Base-by-base conservation (phyloP, 2,329 filamentous ascomycete genomes). In the Fusarium albosuccineum region DNA sequence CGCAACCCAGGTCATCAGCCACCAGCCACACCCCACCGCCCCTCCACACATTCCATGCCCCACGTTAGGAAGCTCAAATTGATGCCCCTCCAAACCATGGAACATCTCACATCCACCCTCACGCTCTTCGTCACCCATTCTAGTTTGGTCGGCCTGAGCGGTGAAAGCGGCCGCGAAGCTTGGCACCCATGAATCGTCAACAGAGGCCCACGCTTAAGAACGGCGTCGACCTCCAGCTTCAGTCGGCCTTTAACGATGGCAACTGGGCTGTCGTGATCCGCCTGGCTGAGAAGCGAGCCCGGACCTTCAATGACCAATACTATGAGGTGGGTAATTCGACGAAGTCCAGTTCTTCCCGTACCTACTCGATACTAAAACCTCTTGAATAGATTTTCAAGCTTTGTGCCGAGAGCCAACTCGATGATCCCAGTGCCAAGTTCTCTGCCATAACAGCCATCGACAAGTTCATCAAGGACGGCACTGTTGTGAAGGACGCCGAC, bases 181-280 rank as follows among this genome's bases (percentile, higher is more conserved):
- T 53, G 60, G 46, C 33, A 59, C 67, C 62, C 69, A 80, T 80
- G 79, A 74, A 74, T 68, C 75, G 73, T 59, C 70, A 74, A 69
- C 71, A 75, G 63, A 67, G 74, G 60, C 78, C 78, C 57, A 72
- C 66, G 40, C 81, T 87, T 45, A 85, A 81, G 68, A 82, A 80
- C 71, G 83, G 80, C 62, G 82, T 86, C 52, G 84, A 86, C 66
- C 78, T 85, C 51, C 83, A 86, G 77, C 79, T 89, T 9, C 83
- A 87, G 76, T 80, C 82, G 13, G 85, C 85, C 53, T 89, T 86
- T 58, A 79, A 80, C 40, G 84, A 86, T 55, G 79, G 82, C 52
- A 86, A 85, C 74, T 89, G 86, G 86, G 68, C 78, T 16, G 77
- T 78, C 14, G 85, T 82, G 54, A 77, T 83, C 27, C 84, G 82